phyloP scores from a whole-genome alignment of 2,329 filamentous ascomycete species.

The Xylariaceae sp. region DNA sequence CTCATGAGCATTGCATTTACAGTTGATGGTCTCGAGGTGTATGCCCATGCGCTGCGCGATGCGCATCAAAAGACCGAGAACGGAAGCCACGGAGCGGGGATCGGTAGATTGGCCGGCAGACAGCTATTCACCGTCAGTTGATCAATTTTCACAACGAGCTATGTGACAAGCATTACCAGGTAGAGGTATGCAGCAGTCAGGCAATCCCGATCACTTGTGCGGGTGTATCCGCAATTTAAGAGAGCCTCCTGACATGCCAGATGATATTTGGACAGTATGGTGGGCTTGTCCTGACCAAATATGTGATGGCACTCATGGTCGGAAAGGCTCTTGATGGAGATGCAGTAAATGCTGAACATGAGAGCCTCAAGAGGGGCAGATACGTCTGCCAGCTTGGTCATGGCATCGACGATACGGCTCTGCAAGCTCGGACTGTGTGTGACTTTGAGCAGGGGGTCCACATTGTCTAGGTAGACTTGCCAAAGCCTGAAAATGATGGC shows the following conservation, averaged over 20 bases:
- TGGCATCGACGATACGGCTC: conserved; percentile 47
- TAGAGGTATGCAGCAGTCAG: conserved; percentile 56
- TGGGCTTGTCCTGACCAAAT: conserved; percentile 38
- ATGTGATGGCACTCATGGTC: conserved; percentile 39
- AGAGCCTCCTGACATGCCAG: conserved; percentile 52
- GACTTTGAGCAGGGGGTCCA: conserved; percentile 57
- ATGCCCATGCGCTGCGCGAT: conserved; percentile 56
- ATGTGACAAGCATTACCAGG: conserved; percentile 45
- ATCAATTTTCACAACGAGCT: conserved; percentile 5
- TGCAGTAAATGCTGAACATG: conserved; percentile 51
- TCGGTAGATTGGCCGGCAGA: conserved; percentile 30
- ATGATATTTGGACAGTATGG: conserved; percentile 39
- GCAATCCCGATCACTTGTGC: conserved; percentile 47
- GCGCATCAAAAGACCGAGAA: conserved; percentile 51
- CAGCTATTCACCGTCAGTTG: background rate
- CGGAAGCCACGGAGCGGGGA: conserved; percentile 48
- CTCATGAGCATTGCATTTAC: conserved; percentile 38
- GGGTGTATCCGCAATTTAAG: conserved; percentile 46
- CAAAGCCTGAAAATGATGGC: conserved; percentile 48
- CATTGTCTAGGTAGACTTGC: conserved; percentile 56
- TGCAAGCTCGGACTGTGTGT: conserved; percentile 55
- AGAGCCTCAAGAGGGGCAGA: conserved; percentile 46
- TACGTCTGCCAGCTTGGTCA: conserved; percentile 38
- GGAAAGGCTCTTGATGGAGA: conserved; percentile 39
- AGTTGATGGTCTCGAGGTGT: conserved; percentile 41